Percentiles rank a stretch among this genome's conserved stretches.
Evolutionary conservation across 2,329 filamentous ascomycete species (phyloP).

Genomic region (Emydomyces testavorans): DNA sequence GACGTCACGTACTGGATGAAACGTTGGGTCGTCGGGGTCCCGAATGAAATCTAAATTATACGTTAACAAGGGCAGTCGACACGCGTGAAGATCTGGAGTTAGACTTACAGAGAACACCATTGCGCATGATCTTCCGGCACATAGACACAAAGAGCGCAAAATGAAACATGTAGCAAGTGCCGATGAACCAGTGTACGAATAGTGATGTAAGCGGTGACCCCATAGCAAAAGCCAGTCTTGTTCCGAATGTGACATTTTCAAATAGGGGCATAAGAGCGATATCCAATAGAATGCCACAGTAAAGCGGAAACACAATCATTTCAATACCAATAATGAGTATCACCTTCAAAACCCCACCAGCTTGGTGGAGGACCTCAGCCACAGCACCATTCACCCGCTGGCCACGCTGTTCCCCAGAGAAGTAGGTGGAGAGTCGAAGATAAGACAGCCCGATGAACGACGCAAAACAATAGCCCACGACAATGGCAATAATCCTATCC

Average conservation of each 20-base stretch:
- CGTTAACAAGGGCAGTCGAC: slow-evolving; percentile 1
- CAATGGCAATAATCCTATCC: slow-evolving; percentile 59
- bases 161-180: slow-evolving; percentile 99
- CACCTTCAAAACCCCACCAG: slow-evolving; percentile 93
- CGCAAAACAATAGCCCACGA: slow-evolving; percentile 69
- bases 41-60: slow-evolving; percentile 68
- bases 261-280: slow-evolving; percentile 81
- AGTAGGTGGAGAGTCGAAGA: slow-evolving; percentile 58
- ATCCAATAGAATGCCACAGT: slow-evolving; percentile 86
- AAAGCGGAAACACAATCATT: slow-evolving; percentile 94
- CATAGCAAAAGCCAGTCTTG: slow-evolving; percentile 65
- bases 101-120: slow-evolving; percentile 73
- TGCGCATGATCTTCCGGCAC: slow-evolving; percentile 95
- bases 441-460: slow-evolving; percentile 67
- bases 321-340: slow-evolving; percentile 98
- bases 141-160: slow-evolving; percentile 97
- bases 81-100: background rate
- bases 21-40: slow-evolving; percentile 94
- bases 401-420: slow-evolving; percentile 47
- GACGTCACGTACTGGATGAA: slow-evolving; percentile 93
- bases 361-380: slow-evolving; percentile 77
- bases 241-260: slow-evolving; percentile 62
- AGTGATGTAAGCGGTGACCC: slow-evolving; percentile 76
- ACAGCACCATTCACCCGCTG: slow-evolving; percentile 55
- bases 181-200: slow-evolving; percentile 97